Base-by-base conservation (phyloP, 257 asterid genomes). In the Rubia yunnanensis region DNA sequence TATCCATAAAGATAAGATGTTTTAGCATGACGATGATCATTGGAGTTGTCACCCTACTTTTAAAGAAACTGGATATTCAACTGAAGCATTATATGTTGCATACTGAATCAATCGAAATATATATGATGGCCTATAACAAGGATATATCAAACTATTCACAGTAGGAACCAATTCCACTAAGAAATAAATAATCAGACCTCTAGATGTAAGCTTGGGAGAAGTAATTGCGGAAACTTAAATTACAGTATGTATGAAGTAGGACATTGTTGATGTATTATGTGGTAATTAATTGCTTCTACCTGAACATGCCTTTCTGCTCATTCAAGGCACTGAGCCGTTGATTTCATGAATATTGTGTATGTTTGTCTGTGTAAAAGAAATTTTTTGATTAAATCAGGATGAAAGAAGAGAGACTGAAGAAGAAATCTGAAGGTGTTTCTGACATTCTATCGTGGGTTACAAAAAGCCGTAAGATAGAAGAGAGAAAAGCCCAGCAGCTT, bases 391-490 rank as follows among this genome's bases (percentile, higher is more conserved):
- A 4, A 62, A 36, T 63, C 85, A 92, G 99, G 80, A 86, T 88
- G 88, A 86, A 79, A 74, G 95, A 85, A 80, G 95, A 85, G 74
- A 85, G 99, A 79, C 46, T 88, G 80, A 82, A 65, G 80, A 82
- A 65, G 78, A 72, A 88, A 22, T 63, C 92, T 56, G 99, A 89
- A 72, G 95, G 85, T 77, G 84, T 67, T 63, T 85, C 89, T 56
- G 97, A 88, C 67, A 85, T 88, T 83, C 73, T 83, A 71, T 3
- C 91, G 15, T 94, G 97, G 97, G 92, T 94, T 52, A 83, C 57
- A 72, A 86, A 70, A 84, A 90, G 95, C 81, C 88, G 95, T 48
- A 88, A 86, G 80, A 75, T 90, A 63, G 96, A 85, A 78, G 88
- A 87, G 68, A 89, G 73, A 78, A 94, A 75, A 79, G 96, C 91